Evolutionary conservation across 768 basidiomycete genomes (phyloP), one percentile per base, ranked within the genome.

Genomic region (Lactarius trivialis): DNA sequence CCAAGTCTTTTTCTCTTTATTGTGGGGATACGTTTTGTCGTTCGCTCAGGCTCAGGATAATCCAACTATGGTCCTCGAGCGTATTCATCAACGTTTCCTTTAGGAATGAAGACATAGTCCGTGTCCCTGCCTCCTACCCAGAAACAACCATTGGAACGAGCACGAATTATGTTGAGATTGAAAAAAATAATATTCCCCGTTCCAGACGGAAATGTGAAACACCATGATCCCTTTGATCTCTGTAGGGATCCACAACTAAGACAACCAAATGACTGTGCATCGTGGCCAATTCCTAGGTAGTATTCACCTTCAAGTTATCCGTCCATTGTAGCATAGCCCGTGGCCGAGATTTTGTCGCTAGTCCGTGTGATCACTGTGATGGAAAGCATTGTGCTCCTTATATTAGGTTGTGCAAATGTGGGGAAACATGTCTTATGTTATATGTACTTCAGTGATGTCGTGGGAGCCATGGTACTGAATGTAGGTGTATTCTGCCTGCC

Each of bases 311-410:
- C n/a, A n/a, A 26, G 6, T 78, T 74, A 56, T 64, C 72, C 15
- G 74, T 67, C 15, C 74, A n/a, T n/a, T n/a, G n/a, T 73, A 26
- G 71, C 69, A 68, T 81, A 74, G 17, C 79, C 78, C n/a, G 84
- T 81, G 56, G 88, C 30, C 6, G 85, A 87, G 2, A 84, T 73
- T 67, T 89, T 86, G 34, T 87, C 84, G 7, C 68, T 68, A 7
- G 85, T 86, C 53, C 1, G 82, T 85, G 58, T 85, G 70, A n/a
- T n/a, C n/a, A n/a, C n/a, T n/a, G n/a, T 12, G 4, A 4, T 45
- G 21, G 4, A 21, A 45, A 24, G 43, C 21, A 0, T 21, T 45
- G 43, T 45, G 21, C 43, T 7, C 19, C 43, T 21, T 21, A 39
- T 19, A 39, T 39, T 39, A 19, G 17, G n/a, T 45, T 24, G 21